Base-by-base conservation (phyloP, 129 eudicot genomes). In the Pittosporum tobira region DNA sequence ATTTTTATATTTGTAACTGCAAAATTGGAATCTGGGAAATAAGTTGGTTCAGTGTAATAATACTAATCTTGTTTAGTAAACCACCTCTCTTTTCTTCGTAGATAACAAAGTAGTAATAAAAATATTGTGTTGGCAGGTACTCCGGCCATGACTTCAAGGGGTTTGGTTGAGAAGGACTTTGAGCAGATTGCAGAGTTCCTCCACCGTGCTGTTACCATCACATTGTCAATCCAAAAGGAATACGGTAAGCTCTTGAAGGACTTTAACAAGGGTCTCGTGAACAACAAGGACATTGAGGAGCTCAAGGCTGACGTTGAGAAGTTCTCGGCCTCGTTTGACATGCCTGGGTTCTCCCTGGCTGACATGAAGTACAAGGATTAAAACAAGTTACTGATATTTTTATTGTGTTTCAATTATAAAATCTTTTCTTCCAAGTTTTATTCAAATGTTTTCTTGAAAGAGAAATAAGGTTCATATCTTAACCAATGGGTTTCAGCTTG, bases 81-180 rank as follows among this genome's bases (percentile, higher is more conserved):
- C 18, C 18, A 2, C 51, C 19, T 26, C 6, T 22, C 12, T 34
- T n/a, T n/a, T n/a, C n/a, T n/a, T n/a, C n/a, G n/a, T n/a, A n/a
- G n/a, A n/a, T 34, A 12, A 34, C 10, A 9, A 34, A 6, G 40
- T 8, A 56, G 26, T 28, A n/a, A 56, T 34, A 20, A 29, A 25
- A 58, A 22, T 21, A 4, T 4, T 21, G 7, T 29, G 23, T 37
- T 21, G 31, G 45, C 61, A 86, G 94, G 96, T 67, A 70, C 96
- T 15, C 99, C 99, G 1, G 99, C 99, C 18, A 93, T 93, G 99
- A 93, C 99, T 28, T 87, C 99, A 67, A 87, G 99, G 81, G 99
- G 96, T 6, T 50, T 93, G 59, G 79, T 87, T 11, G 99, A 93
- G 74, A 93, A 93, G 71, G 99, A 93, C 61, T 93, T 93, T 65